Conservation (phyloP, 139 green algal species). For the Chara braunii region DNA sequence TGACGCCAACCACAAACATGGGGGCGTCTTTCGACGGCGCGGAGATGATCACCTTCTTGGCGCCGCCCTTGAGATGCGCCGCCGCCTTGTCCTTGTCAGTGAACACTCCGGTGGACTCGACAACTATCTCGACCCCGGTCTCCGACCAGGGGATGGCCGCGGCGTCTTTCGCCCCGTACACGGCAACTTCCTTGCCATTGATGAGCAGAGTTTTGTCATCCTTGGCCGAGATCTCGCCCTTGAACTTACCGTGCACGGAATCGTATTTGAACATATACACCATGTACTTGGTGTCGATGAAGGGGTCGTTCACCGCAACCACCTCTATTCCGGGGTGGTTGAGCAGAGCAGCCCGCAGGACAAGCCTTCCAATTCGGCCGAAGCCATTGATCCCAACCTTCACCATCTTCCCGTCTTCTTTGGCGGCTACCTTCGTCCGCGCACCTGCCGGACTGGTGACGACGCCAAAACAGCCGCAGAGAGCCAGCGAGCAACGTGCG, state of each 20-base stretch:
- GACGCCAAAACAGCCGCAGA: too few relatives aligned
- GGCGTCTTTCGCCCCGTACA: conserved; percentile 53
- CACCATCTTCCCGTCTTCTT: too few relatives aligned
- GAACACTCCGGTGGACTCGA: conserved; percentile 81
- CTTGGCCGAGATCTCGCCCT: conserved; percentile 16
- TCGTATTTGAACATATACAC: conserved; percentile 47
- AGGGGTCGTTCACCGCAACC: conserved; percentile 39
- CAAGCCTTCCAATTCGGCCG: conserved; percentile 33
- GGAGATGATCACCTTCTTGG: conserved; percentile 98
- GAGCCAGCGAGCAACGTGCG: too few relatives aligned
- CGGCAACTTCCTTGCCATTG: conserved; percentile 15
- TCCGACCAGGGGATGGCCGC: conserved; percentile 75
- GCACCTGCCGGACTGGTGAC: too few relatives aligned
- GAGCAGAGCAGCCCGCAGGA: conserved; percentile 12
- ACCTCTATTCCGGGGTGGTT: conserved; percentile 30
- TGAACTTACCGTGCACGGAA: conserved; percentile 21
- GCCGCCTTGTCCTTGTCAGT: conserved; percentile 28
- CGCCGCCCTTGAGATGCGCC: conserved; percentile 53
- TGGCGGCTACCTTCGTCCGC: too few relatives aligned
- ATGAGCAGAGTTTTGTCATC: conserved; percentile 24
- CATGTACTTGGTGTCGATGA: conserved; percentile 42
- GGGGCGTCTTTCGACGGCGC: conserved; percentile 79
- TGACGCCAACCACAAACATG: conserved; percentile 56
- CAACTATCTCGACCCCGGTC: conserved; percentile 72
- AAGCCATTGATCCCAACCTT: conserved; percentile 17